These are phyloP conservation scores for Trichoderma pleuroti DNA, from an alignment of 2,329 filamentous ascomycete genomes.

Conservation along the genomic window DNA sequence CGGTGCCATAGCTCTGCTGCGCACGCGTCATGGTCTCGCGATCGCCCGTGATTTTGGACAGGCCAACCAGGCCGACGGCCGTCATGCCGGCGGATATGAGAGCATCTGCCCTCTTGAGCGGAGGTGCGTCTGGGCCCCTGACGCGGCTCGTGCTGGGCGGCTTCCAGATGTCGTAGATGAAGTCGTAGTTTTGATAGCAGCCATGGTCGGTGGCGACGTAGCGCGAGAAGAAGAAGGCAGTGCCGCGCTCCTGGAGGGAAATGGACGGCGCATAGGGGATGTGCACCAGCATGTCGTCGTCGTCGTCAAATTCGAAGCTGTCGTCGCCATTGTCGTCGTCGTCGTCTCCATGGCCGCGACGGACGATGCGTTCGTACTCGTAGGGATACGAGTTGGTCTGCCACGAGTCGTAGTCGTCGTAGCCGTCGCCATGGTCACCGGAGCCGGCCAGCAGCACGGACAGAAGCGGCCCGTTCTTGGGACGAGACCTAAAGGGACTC, in stretches of 20 bases:
- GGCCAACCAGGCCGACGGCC: conserved; percentile 52
- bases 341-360: background rate
- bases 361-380: background rate
- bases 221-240: conserved; percentile 50
- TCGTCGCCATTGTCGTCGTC: background rate
- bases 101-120: conserved; percentile 13
- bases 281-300: conserved; percentile 9
- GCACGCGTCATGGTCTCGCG: conserved; percentile 45
- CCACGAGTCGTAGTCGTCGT: background rate
- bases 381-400: background rate
- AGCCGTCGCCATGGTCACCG: background rate
- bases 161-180: conserved; percentile 52
- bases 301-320: background rate
- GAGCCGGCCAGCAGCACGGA: conserved; percentile 2
- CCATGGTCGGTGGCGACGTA: conserved; percentile 47
- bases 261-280: conserved; percentile 21
- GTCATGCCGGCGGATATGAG: conserved; percentile 51
- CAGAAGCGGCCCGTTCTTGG: background rate
- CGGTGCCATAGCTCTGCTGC: conserved; percentile 49
- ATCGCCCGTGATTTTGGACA: conserved; percentile 45
- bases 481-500: background rate
- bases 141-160: conserved; percentile 35
- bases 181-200: conserved; percentile 50
- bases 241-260: conserved; percentile 42
- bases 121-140: conserved; percentile 34